Evolutionary conservation across 2,329 filamentous ascomycete genomes (phyloP), one percentile per base, ranked within the genome.

Genomic region (Pseudogymnoascus sp.): DNA sequence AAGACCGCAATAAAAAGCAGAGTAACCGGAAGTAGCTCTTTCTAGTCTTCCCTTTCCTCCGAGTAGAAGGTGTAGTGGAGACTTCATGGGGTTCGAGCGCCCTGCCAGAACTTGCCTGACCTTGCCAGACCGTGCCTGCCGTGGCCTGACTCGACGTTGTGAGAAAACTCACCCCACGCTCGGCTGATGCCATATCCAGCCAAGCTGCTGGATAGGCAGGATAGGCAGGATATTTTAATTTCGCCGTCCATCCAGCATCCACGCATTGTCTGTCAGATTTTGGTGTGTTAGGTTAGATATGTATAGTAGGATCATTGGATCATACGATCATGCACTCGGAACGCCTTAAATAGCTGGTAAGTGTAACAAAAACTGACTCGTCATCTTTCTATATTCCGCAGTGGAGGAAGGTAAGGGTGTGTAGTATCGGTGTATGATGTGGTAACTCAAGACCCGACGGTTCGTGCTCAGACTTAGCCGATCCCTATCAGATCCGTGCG

Each of bases 91-190:
- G 44, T 50, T 50, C 44, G 8, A 23, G 19, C 42, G 42, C 19
- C 42, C n/a, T 40, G 36, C 36, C n/a, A 5, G 36, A 40, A n/a
- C 35, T 42, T 42, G 38, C n/a, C 36, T 17, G 36, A 10, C 38
- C 38, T 47, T 47, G 21, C 10, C 40, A 21, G 17, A 11, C 17
- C 40, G 21, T 42, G 40, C 21, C 42, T 47, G 42, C 7, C 42
- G 26, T 26, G 19, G 15, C 42, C 42, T 50, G 44, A 50, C 44
- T 50, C 44, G 44, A 50, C 44, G 21, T n/a, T n/a, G 21, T 26
- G 44, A 50, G 44, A 50, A 50, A 50, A 50, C 44, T 50, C 44
- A 50, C 44, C 44, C 44, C 44, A 50, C 44, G 44, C 21, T 50
- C 21, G 44, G 44, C 44, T 50, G 44, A 50, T 50, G 44, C 44